Base-by-base conservation (phyloP, 2,329 filamentous ascomycete genomes). In the Alternaria arbusti region DNA sequence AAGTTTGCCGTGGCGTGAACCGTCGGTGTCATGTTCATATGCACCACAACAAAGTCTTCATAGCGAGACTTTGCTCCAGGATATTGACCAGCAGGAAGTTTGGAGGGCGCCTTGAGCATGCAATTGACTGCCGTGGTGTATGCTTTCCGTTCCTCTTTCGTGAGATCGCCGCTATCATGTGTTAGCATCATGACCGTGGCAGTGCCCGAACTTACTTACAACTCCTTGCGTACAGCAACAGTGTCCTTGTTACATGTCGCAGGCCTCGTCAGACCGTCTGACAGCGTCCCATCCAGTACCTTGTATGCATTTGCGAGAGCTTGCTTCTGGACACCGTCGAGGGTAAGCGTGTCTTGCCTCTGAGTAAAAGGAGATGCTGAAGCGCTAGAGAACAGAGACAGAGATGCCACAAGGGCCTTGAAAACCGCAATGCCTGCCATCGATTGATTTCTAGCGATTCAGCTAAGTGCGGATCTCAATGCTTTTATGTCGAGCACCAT, bases 201-300 rank as follows among this genome's bases (percentile, higher is more conserved):
- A 7, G n/a, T 49, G 22, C 9, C 20, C n/a, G 13, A 7, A 44
- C 6, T 11, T 30, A 62, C 70, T 46, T 63, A 82, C 84, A 82
- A 85, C 75, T 85, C 83, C 63, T 78, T 79, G 25, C 84, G 75
- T 4, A 84, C 70, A 11, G 74, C 74, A 9, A 80, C 78, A 54
- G 79, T 84, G 15, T 77, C 63, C 46, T 81, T 70, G 23, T 73
- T 82, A 65, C 82, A 83, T 6, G 36, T 55, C n/a, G 72, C 54
- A 3, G 57, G 17, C 5, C 72, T 68, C 9, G 68, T 74, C 52
- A 75, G 32, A 2, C 74, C 75, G 68, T 78, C 73, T 6, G 66
- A 64, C 15, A 78, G 55, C 1, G 74, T 74, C 6, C 75, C 73
- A 28, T 74, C 70, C 15, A 78, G 68, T 25, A 75, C 70, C 51